Percentiles rank a stretch among this genome's conserved stretches.
Evolutionary conservation across 495 filamentous ascomycete species (phyloP).

Genomic region (Cryomyces minteri): DNA sequence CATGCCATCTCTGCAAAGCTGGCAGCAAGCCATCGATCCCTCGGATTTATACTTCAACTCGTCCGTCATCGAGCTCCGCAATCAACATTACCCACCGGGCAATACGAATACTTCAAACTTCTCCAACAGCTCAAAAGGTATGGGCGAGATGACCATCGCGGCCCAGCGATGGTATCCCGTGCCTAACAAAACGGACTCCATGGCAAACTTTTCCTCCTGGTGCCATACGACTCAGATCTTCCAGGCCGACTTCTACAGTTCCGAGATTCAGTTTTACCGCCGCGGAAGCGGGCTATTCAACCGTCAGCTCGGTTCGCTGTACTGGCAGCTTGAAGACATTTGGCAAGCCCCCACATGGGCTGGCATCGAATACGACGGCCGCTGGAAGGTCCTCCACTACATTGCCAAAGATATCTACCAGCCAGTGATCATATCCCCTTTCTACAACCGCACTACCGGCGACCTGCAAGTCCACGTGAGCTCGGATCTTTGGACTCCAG

Average conservation of each 20-base stretch:
- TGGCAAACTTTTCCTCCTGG: constrained; percentile 54
- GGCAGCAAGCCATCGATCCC: constrained; percentile 33
- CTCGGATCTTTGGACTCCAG: constrained; percentile 30
- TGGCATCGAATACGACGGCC: constrained; percentile 41
- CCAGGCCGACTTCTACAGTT: constrained; percentile 47
- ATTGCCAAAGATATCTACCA: constrained; percentile 40
- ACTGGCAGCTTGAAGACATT: constrained; percentile 56
- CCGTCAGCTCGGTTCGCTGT: constrained; percentile 41
- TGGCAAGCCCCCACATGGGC: constrained; percentile 56
- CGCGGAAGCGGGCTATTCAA: constrained; percentile 40
- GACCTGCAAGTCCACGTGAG: constrained; percentile 41
- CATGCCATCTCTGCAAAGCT: constrained; percentile 46
- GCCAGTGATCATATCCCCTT: constrained; percentile 40
- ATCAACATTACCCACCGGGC: constrained; percentile 44
- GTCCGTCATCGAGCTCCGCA: constrained; percentile 37
- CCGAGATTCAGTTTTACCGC: constrained; percentile 46
- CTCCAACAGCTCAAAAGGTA: constrained; percentile 24
- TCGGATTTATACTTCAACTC: constrained; percentile 42
- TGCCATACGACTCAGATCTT: constrained; percentile 48
- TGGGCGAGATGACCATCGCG: constrained; percentile 46
- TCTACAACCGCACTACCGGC: constrained; percentile 35
- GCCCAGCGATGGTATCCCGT: constrained; percentile 41
- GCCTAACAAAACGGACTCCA: constrained; percentile 34
- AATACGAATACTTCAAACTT: constrained; percentile 29
- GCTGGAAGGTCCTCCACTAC: constrained; percentile 50